Percentiles rank a stretch among this genome's conserved stretches.
phyloP scores from a whole-genome alignment of 179 eudicot species.

The Dionaea muscipula region DNA sequence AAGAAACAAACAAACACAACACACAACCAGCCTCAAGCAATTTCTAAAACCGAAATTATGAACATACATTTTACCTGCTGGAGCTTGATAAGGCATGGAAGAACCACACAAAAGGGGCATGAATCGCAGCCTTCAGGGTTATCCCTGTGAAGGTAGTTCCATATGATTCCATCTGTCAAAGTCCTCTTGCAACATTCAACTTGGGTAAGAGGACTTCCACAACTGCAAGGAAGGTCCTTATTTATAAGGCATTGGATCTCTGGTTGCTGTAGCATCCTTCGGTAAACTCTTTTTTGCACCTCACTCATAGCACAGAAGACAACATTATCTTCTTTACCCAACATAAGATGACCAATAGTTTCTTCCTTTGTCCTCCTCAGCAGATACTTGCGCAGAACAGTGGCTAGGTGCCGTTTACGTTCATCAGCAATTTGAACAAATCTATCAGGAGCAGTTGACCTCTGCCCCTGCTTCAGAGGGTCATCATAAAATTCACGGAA shows the following conservation, averaged over 20 bases:
- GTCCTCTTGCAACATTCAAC: conserved; percentile 80
- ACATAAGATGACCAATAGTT: conserved; percentile 90
- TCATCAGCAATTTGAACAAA: conserved; percentile 72
- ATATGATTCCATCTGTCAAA: conserved; percentile 68
- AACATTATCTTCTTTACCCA: conserved; percentile 97
- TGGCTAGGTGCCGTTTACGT: conserved; percentile 67
- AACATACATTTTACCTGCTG: conserved; percentile 54
- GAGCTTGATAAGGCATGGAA: conserved; percentile 88
- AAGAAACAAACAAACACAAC: neutral
- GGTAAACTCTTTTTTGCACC: conserved; percentile 77
- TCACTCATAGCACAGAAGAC: conserved; percentile 96
- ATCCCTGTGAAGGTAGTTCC: conserved; percentile 85
- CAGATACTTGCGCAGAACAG: conserved; percentile 58
- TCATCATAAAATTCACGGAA: conserved; percentile 88
- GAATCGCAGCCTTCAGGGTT: conserved; percentile 84
- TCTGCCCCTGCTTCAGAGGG: conserved; percentile 92
- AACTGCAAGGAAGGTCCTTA: conserved; percentile 83
- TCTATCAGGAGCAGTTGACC: conserved; percentile 72
- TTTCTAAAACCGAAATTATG: neutral
- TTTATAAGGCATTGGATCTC: conserved; percentile 80
- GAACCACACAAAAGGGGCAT: conserved; percentile 84
- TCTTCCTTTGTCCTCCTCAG: conserved; percentile 95
- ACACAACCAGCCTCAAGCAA: neutral
- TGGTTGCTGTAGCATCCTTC: conserved; percentile 70
- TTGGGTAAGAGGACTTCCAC: conserved; percentile 94